A percentile compares a stretch with the other conserved stretches of the same genome.
phyloP scores from a whole-genome alignment of 75 land plant species.

The Selaginella tamariscina region DNA sequence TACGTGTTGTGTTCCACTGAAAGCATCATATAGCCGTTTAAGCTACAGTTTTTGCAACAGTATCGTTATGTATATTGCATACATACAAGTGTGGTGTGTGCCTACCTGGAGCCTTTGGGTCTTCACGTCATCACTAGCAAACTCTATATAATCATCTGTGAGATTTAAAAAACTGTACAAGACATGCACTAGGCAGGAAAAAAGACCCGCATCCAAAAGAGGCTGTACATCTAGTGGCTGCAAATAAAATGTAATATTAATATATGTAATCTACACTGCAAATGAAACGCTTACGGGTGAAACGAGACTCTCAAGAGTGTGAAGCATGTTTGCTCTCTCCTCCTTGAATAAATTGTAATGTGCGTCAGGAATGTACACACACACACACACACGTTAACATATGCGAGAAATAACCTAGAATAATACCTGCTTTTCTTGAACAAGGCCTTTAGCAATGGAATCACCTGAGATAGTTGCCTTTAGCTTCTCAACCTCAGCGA shows the following conservation, averaged over 20 bases:
- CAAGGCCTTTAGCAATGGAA: slow-evolving; percentile 31
- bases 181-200: slow-evolving; percentile 76
- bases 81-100: not conserved
- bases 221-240: slow-evolving; percentile 96
- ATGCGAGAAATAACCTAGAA: not conserved
- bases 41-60: not conserved
- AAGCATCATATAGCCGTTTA: not conserved
- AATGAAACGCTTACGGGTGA: slow-evolving; percentile 47
- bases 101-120: slow-evolving; percentile 4
- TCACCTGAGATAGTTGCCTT: slow-evolving; percentile 41
- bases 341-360: slow-evolving; percentile 41
- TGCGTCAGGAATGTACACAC: not conserved
- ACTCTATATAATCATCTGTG: not conserved
- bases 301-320: slow-evolving; percentile 75
- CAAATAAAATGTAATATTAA: slow-evolving; percentile 14
- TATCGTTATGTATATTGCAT: not conserved
- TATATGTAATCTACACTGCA: not conserved
- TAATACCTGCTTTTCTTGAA: not conserved
- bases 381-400: not conserved
- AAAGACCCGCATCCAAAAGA: slow-evolving; percentile 86
- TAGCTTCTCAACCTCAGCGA: slow-evolving; percentile 81
- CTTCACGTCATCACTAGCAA: not conserved
- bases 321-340: slow-evolving; percentile 50
- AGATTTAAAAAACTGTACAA: slow-evolving; percentile 45
- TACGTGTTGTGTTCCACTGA: slow-evolving; percentile 10